phyloP scores from a whole-genome alignment of 148 eudicot species.

The Cornus kousa region DNA sequence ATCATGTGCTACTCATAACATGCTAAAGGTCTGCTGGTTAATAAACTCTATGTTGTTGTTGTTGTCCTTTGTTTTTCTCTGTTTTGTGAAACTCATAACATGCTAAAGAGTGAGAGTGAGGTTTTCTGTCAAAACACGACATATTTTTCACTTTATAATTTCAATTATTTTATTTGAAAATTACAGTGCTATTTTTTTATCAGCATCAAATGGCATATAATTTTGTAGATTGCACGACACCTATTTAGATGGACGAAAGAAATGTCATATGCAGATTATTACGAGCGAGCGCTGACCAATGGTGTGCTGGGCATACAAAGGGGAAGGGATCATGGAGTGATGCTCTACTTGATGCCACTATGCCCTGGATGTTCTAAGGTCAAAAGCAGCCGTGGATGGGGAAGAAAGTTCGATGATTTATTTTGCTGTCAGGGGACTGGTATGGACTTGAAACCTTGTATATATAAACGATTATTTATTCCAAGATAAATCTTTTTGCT shows the following conservation, averaged over 20 bases:
- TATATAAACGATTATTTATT: background rate
- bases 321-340: constrained; percentile 80
- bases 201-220: background rate
- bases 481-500: background rate
- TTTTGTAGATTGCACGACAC: constrained; percentile 69
- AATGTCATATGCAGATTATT: constrained; percentile 80
- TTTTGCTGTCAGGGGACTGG: constrained; percentile 99
- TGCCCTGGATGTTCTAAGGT: constrained; percentile 80
- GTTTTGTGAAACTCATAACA: background rate
- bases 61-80: background rate
- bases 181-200: background rate
- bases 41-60: background rate
- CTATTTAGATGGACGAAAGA: constrained; percentile 92
- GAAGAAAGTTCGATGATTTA: constrained; percentile 59
- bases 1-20: constrained; percentile 90
- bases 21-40: constrained; percentile 65
- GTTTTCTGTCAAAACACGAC: background rate
- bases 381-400: constrained; percentile 64
- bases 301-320: constrained; percentile 88
- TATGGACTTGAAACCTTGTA: constrained; percentile 17
- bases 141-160: background rate
- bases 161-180: background rate
- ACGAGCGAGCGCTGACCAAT: constrained; percentile 84
- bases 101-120: too few relatives aligned
- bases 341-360: constrained; percentile 92